Conservation (phyloP, 2,329 filamentous ascomycete genomes). For the Aureobasidium subglaciale region DNA sequence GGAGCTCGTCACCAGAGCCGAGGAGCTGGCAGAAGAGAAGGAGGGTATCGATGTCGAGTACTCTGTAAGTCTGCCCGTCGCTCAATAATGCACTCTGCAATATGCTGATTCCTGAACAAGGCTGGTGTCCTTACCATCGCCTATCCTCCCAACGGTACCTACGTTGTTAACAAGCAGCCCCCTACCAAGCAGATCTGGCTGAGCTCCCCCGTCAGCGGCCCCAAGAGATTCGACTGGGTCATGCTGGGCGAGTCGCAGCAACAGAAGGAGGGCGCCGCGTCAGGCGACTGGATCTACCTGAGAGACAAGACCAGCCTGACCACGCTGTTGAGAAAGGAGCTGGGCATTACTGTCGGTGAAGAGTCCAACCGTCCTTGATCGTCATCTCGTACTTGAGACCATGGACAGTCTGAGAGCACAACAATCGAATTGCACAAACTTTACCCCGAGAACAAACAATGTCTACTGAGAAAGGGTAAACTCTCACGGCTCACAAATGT, state of each 20-base stretch:
- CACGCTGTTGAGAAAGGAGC: slow-evolving; percentile 66
- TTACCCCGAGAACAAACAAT: not conserved
- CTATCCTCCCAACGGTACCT: slow-evolving; percentile 65
- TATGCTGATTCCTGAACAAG: slow-evolving; percentile 39
- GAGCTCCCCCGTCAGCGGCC: slow-evolving; percentile 81
- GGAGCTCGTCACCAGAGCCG: slow-evolving; percentile 51
- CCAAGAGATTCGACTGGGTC: slow-evolving; percentile 92
- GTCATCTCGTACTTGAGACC: too few relatives aligned
- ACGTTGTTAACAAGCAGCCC: slow-evolving; percentile 97
- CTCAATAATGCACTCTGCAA: not conserved
- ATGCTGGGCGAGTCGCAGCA: slow-evolving; percentile 63
- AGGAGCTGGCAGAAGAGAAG: slow-evolving; percentile 64
- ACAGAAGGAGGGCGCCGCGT: slow-evolving; percentile 69
- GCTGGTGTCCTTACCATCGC: slow-evolving; percentile 76
- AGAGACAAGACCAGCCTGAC: slow-evolving; percentile 73
- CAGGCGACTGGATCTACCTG: slow-evolving; percentile 79
- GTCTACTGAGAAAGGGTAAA: not conserved
- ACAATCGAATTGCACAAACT: not conserved
- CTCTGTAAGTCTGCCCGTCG: slow-evolving; percentile 49
- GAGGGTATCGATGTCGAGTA: slow-evolving; percentile 84
- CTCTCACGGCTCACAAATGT: not conserved
- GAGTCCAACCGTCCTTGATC: slow-evolving; percentile 11
- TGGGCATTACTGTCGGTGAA: slow-evolving; percentile 56
- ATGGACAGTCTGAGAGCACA: not conserved
- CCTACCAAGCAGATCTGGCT: slow-evolving; percentile 98